Evolutionary conservation across 208 protist genomes (phyloP).

Genomic region (Leishmania tropica): DNA sequence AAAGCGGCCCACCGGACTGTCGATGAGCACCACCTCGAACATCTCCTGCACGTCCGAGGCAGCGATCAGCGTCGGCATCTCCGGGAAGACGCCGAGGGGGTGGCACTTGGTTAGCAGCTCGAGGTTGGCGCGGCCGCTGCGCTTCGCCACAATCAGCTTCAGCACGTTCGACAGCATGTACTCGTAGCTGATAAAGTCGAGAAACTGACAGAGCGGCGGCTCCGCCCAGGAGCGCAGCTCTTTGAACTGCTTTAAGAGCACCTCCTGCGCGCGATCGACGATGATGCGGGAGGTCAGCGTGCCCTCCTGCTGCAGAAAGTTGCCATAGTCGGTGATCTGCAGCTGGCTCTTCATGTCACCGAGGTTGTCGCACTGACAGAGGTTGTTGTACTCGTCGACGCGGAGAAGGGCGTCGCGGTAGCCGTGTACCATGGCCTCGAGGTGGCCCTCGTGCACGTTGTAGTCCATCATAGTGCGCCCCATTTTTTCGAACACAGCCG

Average conservation of each 20-base stretch:
- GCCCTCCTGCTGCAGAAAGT: conserved; percentile 97
- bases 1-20: conserved; percentile 95
- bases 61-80: conserved; percentile 93
- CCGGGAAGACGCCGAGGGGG: conserved; percentile 97
- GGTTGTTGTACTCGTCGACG: conserved; percentile 96
- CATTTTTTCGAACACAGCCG: conserved; percentile 36
- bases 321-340: conserved; percentile 97
- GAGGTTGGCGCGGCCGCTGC: conserved; percentile 80
- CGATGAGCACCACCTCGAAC: conserved; percentile 97
- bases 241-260: conserved; percentile 97
- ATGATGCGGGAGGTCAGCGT: conserved; percentile 91
- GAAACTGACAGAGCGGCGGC: conserved; percentile 96
- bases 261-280: conserved; percentile 92
- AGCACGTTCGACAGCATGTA: conserved; percentile 98
- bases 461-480: conserved; percentile 71
- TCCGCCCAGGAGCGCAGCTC: conserved; percentile 94
- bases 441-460: conserved; percentile 87
- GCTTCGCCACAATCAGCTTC: conserved; percentile 90
- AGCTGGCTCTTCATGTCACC: conserved; percentile 99
- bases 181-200: conserved; percentile 99
- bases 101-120: conserved; percentile 97
- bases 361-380: conserved; percentile 98
- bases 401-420: conserved; percentile 94
- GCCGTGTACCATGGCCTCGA: conserved; percentile 92
- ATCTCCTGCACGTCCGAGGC: conserved; percentile 94